Conservation (phyloP, 2,329 filamentous ascomycete species). For the Nemania serpens region DNA sequence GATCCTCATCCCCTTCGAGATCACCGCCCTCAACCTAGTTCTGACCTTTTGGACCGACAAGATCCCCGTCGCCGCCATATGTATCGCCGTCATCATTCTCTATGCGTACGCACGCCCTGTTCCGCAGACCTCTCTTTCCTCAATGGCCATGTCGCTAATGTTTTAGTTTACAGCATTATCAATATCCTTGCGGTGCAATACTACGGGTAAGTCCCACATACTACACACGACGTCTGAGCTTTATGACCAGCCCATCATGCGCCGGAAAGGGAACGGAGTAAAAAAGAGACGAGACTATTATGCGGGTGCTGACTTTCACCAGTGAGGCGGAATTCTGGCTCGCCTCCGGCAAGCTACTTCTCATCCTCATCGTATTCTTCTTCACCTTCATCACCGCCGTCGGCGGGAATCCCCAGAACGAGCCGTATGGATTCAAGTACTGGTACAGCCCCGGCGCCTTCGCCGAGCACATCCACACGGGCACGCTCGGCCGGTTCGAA, state of each 20-base stretch:
- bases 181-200: conserved; percentile 42
- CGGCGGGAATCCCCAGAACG: conserved; percentile 72
- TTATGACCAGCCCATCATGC: too few relatives aligned
- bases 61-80: conserved; percentile 56
- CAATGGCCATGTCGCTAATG: conserved; percentile 21
- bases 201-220: conserved; percentile 35
- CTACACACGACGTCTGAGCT: background rate
- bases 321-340: conserved; percentile 76
- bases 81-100: conserved; percentile 38
- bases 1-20: conserved; percentile 48
- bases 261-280: background rate
- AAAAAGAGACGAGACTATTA: background rate
- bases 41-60: conserved; percentile 53
- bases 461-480: conserved; percentile 61
- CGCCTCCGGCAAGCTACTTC: conserved; percentile 65
- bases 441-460: conserved; percentile 68
- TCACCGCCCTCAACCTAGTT: conserved; percentile 47
- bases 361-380: conserved; percentile 69
- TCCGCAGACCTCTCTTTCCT: background rate
- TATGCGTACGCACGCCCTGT: conserved; percentile 46
- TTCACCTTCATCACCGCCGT: conserved; percentile 84
- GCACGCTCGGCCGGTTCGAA: conserved; percentile 66
- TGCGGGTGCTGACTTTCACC: conserved; percentile 49
- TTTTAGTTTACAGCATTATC: conserved; percentile 31
- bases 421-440: conserved; percentile 72